Evolutionary conservation across 305 asterid genomes (phyloP).

Genomic region (Solanum hybrid): DNA sequence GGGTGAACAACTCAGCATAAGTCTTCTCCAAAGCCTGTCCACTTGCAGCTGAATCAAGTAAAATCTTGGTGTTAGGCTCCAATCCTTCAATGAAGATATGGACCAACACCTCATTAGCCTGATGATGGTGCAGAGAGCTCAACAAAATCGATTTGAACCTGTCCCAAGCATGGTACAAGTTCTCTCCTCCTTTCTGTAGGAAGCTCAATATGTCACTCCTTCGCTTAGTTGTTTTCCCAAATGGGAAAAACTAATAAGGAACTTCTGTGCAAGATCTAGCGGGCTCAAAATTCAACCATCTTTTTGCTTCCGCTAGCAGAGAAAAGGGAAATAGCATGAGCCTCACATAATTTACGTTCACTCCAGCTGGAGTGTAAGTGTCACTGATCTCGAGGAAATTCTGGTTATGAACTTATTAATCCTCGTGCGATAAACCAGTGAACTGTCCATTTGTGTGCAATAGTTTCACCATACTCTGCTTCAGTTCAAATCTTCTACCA

Average conservation of each 20-base stretch:
- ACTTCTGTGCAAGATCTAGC: too few species aligned
- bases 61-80: background rate
- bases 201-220: background rate
- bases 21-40: background rate
- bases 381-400: background rate
- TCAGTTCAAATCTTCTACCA: background rate
- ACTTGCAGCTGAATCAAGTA: background rate
- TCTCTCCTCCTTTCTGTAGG: background rate
- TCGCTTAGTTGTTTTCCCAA: fast-evolving
- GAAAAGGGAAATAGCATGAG: background rate
- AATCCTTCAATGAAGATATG: background rate
- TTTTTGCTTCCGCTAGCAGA: background rate
- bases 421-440: background rate
- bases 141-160: too few species aligned
- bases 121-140: background rate
- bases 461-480: background rate
- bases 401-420: background rate
- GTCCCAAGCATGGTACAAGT: background rate
- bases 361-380: background rate
- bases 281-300: background rate
- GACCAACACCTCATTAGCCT: background rate
- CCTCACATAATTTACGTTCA: background rate
- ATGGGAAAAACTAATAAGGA: background rate
- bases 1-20: background rate
- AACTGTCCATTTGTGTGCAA: background rate